Base-by-base conservation (phyloP, 495 filamentous ascomycete species). In the Lasiosphaeria miniovina region DNA sequence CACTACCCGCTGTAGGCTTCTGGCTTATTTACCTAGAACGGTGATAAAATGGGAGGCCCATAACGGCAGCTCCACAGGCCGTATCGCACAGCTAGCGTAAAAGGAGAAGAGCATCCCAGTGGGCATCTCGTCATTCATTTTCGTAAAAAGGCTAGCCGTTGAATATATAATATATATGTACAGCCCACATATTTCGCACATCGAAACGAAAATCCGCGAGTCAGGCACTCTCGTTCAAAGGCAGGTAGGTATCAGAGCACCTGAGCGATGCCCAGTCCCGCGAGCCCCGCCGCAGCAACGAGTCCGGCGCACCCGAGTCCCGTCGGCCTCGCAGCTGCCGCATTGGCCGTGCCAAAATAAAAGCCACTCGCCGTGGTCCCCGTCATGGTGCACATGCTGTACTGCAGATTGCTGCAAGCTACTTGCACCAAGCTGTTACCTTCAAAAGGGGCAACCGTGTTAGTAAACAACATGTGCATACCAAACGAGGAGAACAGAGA, bases 381-480 rank as follows among this genome's bases (percentile, higher is more conserved):
- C 6, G 63, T 46, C 63, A 68, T 52, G 8, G 68, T 65, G 58
- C 70, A 73, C 66, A 71, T 69, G 38, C 55, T 58, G 4, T 53
- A 54, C 43, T 68, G 55, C 7, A 73, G 56, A 36, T 59, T 60
- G 17, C 60, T 51, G 58, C 70, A 73, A 12, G 70, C 70, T 11
- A 36, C 65, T 31, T 50, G 60, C 10, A 68, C 71, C 41, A 73
- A 52, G 34, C 70, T 73, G 41, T 55, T 70, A 55, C 69, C 69
- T 71, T 46, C 11, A 36, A 33, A 14, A 50, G 15, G 52, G 43
- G 43, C 12, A 36, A 11, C 34, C 1, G 0, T 24, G 34, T 32
- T 58, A 15, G 50, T 17, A 11, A 36, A 17, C 45, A 24, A 52
- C 33, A 43, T 32, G 10, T 4, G 6, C 12, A 32, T 36, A 15